Conservation (phyloP, 78 protist genomes). For the Corallochytrium limacisporum region DNA sequence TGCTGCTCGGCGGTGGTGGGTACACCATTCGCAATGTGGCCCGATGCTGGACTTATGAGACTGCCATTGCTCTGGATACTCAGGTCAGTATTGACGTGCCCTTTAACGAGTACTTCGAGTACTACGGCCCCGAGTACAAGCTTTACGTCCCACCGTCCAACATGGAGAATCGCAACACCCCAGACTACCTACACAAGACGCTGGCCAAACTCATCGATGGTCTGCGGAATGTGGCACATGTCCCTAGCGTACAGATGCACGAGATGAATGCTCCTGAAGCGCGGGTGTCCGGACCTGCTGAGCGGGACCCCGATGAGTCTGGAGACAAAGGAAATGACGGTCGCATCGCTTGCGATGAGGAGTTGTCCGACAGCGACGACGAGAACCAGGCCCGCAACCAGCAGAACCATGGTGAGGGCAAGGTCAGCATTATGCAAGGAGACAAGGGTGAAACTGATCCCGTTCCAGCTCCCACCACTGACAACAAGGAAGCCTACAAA, state of each 20-base stretch:
- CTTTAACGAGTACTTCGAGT: conserved; percentile 88
- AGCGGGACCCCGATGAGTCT: too few species aligned
- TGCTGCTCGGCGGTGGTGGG: too few species aligned
- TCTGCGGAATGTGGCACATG: too few species aligned
- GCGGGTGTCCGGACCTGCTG: too few species aligned
- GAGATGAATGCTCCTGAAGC: too few species aligned
- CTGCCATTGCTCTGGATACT: conserved; percentile 25
- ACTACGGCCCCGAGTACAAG: conserved; percentile 84
- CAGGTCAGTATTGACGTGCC: conserved; percentile 60
- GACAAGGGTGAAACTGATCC: too few species aligned
- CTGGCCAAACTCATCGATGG: too few species aligned
- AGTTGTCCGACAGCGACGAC: conserved; percentile 3
- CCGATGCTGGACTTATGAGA: conserved; percentile 88
- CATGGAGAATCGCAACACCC: conserved; percentile 1
- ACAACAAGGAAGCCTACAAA: too few species aligned
- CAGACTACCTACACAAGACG: conserved; percentile 1
- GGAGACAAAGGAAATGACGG: background rate
- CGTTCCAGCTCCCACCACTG: too few species aligned
- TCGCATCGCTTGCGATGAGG: conserved; percentile 8
- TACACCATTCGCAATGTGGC: conserved; percentile 70
- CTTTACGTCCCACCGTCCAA: conserved; percentile 43
- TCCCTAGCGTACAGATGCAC: too few species aligned
- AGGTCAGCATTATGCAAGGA: too few species aligned
- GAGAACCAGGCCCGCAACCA: background rate
- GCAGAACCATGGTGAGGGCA: too few species aligned